Base-by-base conservation (phyloP, 1,284 basidiomycete genomes). In the Trichosporon inkin region DNA sequence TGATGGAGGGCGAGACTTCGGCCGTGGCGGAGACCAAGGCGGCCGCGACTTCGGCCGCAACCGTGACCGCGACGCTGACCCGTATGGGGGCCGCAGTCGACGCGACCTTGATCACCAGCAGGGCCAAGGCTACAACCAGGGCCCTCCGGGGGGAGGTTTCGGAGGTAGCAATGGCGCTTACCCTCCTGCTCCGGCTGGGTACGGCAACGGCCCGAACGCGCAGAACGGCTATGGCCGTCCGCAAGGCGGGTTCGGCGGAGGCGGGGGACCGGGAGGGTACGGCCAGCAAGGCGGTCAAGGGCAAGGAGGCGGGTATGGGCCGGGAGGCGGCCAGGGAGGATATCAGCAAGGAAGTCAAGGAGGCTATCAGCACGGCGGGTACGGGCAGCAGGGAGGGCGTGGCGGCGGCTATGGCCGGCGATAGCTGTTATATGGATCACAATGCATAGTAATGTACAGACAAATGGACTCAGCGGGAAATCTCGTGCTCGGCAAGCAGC, bases 401-500 rank as follows among this genome's bases (percentile, higher is more conserved):
- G 58, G 53, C 1, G 40, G 56, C 24, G 40, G 28, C 16, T 61
- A 64, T 37, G 60, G 56, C 10, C 53, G 62, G 17, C 57, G 57
- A 19, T 52, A 56, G 39, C 36, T 52, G 13, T 34, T 34, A 8
- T 37, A 28, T 44, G 38, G 38, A 49, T 34, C 35, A 53, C 54
- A 55, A 63, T 63, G 62, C 62, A 63, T 59, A 56, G 55, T 61
- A 40, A 24, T 38, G 54, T 60, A 60, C 55, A 56, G 51, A 49
- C 44, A 49, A 24, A 19, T 6, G 5, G 16, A 22, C 44, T 53
- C 57, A 77, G 65, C 76, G 65, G 24, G 72, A 70, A 22, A 96
- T 89, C 78, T 96, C 92, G 71, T 95, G 89, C 71, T 95, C 93
- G 4, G 90, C 90, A 35, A 96, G 81, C 19, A 96, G 83, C 92